phyloP scores from a whole-genome alignment of 1,139 yeast species.

The Arxiozyma bovina region DNA sequence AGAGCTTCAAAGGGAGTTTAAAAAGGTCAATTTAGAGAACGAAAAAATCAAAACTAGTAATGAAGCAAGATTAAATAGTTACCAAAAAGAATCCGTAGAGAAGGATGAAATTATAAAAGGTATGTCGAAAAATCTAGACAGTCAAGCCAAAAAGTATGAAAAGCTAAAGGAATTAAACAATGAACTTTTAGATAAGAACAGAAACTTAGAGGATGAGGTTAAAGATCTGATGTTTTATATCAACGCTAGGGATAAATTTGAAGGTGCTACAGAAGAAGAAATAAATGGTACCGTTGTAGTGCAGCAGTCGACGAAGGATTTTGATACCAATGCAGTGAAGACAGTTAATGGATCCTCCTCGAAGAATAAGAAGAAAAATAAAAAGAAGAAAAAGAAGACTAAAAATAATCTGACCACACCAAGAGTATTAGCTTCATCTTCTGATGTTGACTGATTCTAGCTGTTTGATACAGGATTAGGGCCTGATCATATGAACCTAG shows the following conservation, averaged over 20 bases:
- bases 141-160: conserved; percentile 35
- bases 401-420: conserved; percentile 7
- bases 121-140: conserved; percentile 50
- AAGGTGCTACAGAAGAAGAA: conserved; percentile 61
- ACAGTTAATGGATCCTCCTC: not conserved
- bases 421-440: not conserved
- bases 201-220: conserved; percentile 58
- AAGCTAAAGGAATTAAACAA: conserved; percentile 24
- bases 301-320: conserved; percentile 8
- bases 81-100: conserved; percentile 31
- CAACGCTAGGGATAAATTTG: conserved; percentile 64
- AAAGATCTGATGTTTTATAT: conserved; percentile 75
- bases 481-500: too few species aligned
- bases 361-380: not conserved
- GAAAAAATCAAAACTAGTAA: conserved; percentile 17
- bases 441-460: not conserved
- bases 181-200: conserved; percentile 34
- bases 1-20: conserved; percentile 19
- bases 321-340: not conserved
- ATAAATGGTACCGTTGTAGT: conserved; percentile 59
- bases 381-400: conserved; percentile 11
- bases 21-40: conserved; percentile 19
- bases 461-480: not conserved
- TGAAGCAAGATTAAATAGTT: conserved; percentile 49
- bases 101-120: conserved; percentile 49